A percentile compares a stretch with the other conserved stretches of the same genome.
Evolutionary conservation across 352 stramenopile species (phyloP).

Genomic region (Globisporangium irregulare): DNA sequence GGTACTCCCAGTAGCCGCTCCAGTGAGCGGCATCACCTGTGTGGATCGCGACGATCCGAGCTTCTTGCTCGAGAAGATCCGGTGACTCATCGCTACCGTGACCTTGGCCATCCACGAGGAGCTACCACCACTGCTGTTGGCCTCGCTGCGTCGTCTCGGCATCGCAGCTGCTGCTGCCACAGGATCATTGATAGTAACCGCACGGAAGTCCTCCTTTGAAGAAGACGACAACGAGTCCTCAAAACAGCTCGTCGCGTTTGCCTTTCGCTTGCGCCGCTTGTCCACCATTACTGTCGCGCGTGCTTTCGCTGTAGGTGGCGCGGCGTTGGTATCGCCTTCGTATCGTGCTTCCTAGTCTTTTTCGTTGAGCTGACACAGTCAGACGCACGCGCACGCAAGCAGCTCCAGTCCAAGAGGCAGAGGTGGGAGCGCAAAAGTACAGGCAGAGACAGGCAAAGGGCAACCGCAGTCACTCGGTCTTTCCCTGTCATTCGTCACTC

Average conservation of each 20-base stretch:
- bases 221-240: constrained; percentile 19
- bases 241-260: constrained; percentile 20
- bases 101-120: constrained; percentile 73
- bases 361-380: background rate
- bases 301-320: constrained; percentile 12
- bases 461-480: background rate
- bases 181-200: constrained; percentile 24
- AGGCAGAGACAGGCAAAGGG: background rate
- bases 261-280: constrained; percentile 35
- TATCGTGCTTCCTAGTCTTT: background rate
- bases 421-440: background rate
- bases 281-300: constrained; percentile 29
- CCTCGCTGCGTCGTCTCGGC: constrained; percentile 26
- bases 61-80: constrained; percentile 53
- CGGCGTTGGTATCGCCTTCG: background rate
- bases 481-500: background rate
- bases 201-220: constrained; percentile 32
- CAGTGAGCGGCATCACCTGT: constrained; percentile 49
- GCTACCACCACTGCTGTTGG: constrained; percentile 16
- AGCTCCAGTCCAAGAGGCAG: constrained; percentile 3
- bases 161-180: background rate
- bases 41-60: constrained; percentile 52
- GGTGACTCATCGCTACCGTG: constrained; percentile 55
- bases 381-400: background rate
- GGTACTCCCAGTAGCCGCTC: background rate